Evolutionary conservation across 306 rosid genomes (phyloP).

Genomic region (Albizia julibrissin): DNA sequence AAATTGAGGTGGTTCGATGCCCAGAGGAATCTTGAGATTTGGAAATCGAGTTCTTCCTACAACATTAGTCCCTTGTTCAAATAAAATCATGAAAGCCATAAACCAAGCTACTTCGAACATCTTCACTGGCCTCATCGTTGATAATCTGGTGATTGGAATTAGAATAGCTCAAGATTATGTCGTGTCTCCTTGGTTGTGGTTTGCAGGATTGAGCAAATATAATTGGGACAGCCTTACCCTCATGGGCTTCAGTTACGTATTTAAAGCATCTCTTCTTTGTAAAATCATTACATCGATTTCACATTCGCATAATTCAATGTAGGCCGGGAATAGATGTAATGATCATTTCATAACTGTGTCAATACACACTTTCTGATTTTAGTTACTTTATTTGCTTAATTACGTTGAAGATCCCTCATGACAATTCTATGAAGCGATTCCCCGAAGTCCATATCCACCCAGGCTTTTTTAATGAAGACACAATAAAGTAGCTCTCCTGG

Average conservation of each 20-base stretch:
- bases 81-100: slow-evolving; percentile 36
- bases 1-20: slow-evolving; percentile 44
- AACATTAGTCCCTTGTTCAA: slow-evolving; percentile 36
- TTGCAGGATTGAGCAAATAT: slow-evolving; percentile 26
- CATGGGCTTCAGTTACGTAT: background rate
- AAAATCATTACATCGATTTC: slow-evolving; percentile 36
- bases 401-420: slow-evolving; percentile 26
- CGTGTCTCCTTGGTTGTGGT: slow-evolving; percentile 14
- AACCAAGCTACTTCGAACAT: slow-evolving; percentile 42
- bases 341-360: slow-evolving; percentile 42
- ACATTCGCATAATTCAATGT: slow-evolving; percentile 34
- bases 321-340: slow-evolving; percentile 24
- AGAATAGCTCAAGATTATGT: slow-evolving; percentile 33
- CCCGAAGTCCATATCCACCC: background rate
- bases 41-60: slow-evolving; percentile 51
- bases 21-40: slow-evolving; percentile 28
- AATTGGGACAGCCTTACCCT: background rate
- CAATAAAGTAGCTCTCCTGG: background rate
- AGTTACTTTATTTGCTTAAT: slow-evolving; percentile 8
- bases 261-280: background rate
- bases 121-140: slow-evolving; percentile 38
- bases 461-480: background rate
- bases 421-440: slow-evolving; percentile 28
- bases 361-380: slow-evolving; percentile 3
- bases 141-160: background rate